phyloP scores from a whole-genome alignment of 2,329 filamentous ascomycete species.

The Verticillium albo-atrum region DNA sequence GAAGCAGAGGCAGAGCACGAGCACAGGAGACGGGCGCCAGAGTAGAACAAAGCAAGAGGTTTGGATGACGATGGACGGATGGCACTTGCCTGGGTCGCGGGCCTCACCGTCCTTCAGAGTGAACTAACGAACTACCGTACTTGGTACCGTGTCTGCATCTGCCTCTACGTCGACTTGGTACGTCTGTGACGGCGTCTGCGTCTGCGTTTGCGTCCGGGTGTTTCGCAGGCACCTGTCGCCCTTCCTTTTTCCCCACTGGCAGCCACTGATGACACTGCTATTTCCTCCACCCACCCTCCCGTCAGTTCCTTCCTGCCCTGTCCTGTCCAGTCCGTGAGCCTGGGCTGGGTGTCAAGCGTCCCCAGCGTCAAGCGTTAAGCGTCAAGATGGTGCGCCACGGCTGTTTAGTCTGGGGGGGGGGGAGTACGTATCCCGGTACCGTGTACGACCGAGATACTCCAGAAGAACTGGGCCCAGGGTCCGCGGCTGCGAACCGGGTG shows the following conservation, averaged over 20 bases:
- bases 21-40: too few species aligned
- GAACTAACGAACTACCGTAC: neutral
- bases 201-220: too few species aligned
- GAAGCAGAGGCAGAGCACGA: too few species aligned
- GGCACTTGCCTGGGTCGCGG: neutral
- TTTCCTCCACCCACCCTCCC: neutral
- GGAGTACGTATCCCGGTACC: neutral
- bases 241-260: neutral
- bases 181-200: neutral
- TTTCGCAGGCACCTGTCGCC: neutral
- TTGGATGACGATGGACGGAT: neutral
- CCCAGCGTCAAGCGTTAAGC: slow-evolving; percentile 8
- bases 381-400: slow-evolving; percentile 3
- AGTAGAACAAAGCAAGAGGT: neutral
- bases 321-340: neutral
- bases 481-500: neutral
- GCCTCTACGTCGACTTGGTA: neutral
- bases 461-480: neutral
- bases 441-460: neutral
- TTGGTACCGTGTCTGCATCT: neutral
- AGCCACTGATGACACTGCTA: neutral
- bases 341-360: neutral
- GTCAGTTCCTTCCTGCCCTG: neutral
- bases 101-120: too few species aligned
- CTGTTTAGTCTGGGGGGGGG: neutral